phyloP scores from a whole-genome alignment of 2,329 filamentous ascomycete genomes.

The Fusarium circinatum region DNA sequence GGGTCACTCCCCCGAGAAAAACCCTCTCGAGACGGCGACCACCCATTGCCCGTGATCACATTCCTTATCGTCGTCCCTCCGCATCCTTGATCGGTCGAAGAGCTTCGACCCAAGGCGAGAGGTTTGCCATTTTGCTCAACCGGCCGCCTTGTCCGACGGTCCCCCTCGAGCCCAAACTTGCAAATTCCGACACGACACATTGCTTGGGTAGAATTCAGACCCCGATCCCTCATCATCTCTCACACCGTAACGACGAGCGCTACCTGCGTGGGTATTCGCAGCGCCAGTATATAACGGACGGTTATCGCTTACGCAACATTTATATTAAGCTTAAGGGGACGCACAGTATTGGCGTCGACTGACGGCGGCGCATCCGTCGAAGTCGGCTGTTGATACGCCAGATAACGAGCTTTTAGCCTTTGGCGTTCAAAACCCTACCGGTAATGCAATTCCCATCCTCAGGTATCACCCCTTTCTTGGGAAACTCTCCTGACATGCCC shows the following conservation, averaged over 20 bases:
- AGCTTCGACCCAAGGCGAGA: conserved; percentile 28
- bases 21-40: conserved; percentile 33
- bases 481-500: conserved; percentile 21
- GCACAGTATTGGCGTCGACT: conserved; percentile 43
- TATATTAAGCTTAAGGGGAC: conserved; percentile 36
- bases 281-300: conserved; percentile 19
- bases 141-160: conserved; percentile 23
- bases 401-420: conserved; percentile 40
- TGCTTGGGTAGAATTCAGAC: conserved; percentile 32
- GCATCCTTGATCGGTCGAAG: conserved; percentile 24
- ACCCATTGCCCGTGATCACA: conserved; percentile 34
- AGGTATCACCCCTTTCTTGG: not conserved
- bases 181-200: conserved; percentile 36
- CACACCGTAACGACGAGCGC: conserved; percentile 19
- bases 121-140: conserved; percentile 32
- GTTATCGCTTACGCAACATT: conserved; percentile 21
- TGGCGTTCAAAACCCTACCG: conserved; percentile 36
- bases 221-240: conserved; percentile 18
- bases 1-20: conserved; percentile 25
- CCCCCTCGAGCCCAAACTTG: conserved; percentile 36
- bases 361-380: conserved; percentile 49
- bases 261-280: conserved; percentile 26
- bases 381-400: conserved; percentile 43
- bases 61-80: conserved; percentile 15
- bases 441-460: conserved; percentile 25